Percentiles rank a stretch among this genome's conserved stretches.
These are phyloP conservation scores for Filobasidium floriforme DNA, from an alignment of 768 basidiomycete species.

Conservation along the genomic window DNA sequence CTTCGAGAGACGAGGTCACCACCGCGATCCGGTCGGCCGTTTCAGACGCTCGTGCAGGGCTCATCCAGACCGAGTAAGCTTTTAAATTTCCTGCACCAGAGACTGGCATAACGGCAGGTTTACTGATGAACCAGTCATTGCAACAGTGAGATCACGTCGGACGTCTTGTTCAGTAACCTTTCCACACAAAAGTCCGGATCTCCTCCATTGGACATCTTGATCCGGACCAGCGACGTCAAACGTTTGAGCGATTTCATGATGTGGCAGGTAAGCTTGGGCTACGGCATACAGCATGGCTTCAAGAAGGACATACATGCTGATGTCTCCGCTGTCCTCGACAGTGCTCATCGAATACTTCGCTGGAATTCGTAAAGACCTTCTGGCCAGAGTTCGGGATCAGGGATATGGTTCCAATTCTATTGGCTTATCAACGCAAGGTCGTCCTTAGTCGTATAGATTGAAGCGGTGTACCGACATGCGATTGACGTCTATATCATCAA, in stretches of 20 bases:
- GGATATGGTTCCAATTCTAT: slow-evolving; percentile 76
- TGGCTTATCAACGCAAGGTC: slow-evolving; percentile 75
- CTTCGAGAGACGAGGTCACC: slow-evolving; percentile 84
- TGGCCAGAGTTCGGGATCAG: slow-evolving; percentile 91
- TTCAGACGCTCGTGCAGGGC: slow-evolving; percentile 22
- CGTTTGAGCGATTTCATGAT: slow-evolving; percentile 81
- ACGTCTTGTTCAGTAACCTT: slow-evolving; percentile 27
- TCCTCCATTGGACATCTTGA: slow-evolving; percentile 77
- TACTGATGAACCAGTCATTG: neutral
- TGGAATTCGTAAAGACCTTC: slow-evolving; percentile 74
- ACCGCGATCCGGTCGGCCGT: slow-evolving; percentile 58
- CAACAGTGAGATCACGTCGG: slow-evolving; percentile 25
- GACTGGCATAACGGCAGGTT: neutral
- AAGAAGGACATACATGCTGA: neutral
- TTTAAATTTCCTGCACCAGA: slow-evolving; percentile 17
- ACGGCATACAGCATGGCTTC: too few species aligned
- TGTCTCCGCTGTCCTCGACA: slow-evolving; percentile 38
- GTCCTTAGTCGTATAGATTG: slow-evolving; percentile 48
- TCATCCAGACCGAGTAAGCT: slow-evolving; percentile 47
- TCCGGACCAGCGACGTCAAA: slow-evolving; percentile 85
- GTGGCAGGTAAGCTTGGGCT: slow-evolving; percentile 80
- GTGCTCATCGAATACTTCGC: slow-evolving; percentile 73
- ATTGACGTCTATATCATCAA: too few species aligned
- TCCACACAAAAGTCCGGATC: slow-evolving; percentile 12
- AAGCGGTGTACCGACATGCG: neutral